Base-by-base conservation (phyloP, 345 rosid genomes). In the Boechera divaricarpa region DNA sequence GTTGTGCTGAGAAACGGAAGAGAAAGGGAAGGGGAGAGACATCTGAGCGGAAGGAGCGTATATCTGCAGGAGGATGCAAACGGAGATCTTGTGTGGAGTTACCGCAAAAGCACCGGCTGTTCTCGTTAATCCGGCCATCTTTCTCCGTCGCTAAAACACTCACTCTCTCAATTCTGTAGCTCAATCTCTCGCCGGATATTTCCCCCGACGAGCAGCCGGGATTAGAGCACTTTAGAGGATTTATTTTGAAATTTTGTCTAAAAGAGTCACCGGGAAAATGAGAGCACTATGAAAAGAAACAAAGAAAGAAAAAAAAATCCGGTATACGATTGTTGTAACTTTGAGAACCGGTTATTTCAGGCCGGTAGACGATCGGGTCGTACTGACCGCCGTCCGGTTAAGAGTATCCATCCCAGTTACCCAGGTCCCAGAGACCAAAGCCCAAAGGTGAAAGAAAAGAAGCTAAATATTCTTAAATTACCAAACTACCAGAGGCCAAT, bases 41-140 rank as follows among this genome's bases (percentile, higher is more conserved):
- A 85, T 67, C 75, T 88, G 90, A 31, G 89, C 72, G 5, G 99
- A 92, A 7, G 91, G 86, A 4, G 97, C 90, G 74, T 95, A 89
- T 73, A 87, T 57, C 82, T 95, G 93, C 42, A 92, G 80, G 18
- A 92, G 91, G 67, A 91, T 66, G 81, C 97, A 95, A 52, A 91
- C 78, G 28, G 99, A 92, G 56, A 90, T 87, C 77, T 91, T 92
- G 86, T 95, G 99, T 36, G 98, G 99, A 6, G 99, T 92, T 9
- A 95, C 47, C 2, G 82, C 69, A 62, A 95, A 91, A 48, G 82
- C 80, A 10, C 87, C 77, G 35, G 88, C 68, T 4, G 80, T 59
- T 78, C 78, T 87, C 67, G 81, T 42, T 52, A 79, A 56, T 39
- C 87, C 88, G 29, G 85, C 87, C 97, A 88, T 86, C 45, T 70